These are phyloP conservation scores for Beverwykella pulmonaria DNA, from an alignment of 495 filamentous ascomycete species.

Conservation along the genomic window DNA sequence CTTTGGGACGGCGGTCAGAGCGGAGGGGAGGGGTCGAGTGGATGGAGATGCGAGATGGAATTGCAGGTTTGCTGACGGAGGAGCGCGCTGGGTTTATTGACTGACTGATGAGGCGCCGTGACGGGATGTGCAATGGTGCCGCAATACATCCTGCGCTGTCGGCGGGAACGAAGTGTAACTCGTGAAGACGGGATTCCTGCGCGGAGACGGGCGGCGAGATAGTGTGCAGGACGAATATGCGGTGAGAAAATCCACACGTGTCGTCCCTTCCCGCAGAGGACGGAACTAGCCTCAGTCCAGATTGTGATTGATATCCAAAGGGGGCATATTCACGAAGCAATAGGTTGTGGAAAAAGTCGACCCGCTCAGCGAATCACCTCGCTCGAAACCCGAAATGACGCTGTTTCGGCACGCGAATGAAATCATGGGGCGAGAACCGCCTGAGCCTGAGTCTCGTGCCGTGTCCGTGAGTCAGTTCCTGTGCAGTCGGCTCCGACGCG, in stretches of 20 bases:
- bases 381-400: neutral
- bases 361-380: neutral
- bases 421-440: too few relatives aligned
- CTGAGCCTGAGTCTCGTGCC: too few relatives aligned
- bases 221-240: neutral
- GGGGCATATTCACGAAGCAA: neutral
- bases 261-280: neutral
- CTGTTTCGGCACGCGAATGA: neutral
- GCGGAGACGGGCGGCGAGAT: neutral
- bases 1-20: neutral
- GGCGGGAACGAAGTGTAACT: too few relatives aligned
- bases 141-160: too few relatives aligned
- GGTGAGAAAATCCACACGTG: neutral
- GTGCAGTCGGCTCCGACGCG: neutral
- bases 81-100: slow-evolving; percentile 10
- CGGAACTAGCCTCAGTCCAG: neutral
- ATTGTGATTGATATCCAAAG: too few relatives aligned
- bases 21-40: slow-evolving; percentile 8
- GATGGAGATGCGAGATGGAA: slow-evolving; percentile 20
- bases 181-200: neutral
- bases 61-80: slow-evolving; percentile 16
- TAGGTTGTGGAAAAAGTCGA: neutral
- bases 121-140: neutral
- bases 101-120: neutral
- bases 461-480: too few relatives aligned